Percentiles rank a stretch among this genome's conserved stretches.
These are phyloP conservation scores for Dissophora ornata DNA, from an alignment of 192 early-diverging fungal genomes.

Conservation along the genomic window DNA sequence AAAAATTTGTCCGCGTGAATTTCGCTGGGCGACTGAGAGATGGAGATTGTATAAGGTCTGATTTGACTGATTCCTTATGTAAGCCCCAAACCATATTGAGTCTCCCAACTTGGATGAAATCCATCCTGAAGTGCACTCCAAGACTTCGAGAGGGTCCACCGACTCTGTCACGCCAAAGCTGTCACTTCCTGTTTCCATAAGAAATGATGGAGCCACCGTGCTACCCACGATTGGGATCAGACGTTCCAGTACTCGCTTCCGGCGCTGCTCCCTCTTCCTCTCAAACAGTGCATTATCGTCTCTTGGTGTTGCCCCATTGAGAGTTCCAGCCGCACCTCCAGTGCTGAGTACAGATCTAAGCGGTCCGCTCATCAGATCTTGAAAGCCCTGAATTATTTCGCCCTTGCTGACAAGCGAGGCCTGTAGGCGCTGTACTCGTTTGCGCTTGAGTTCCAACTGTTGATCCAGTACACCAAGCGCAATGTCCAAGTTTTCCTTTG, in stretches of 20 bases:
- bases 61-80: conserved; percentile 15
- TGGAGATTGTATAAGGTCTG: conserved; percentile 4
- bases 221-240: conserved; percentile 21
- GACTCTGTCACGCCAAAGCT: not conserved
- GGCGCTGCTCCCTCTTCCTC: conserved; percentile 2
- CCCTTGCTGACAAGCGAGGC: conserved; percentile 13
- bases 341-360: conserved; percentile 2
- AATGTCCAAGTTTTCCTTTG: conserved; percentile 6
- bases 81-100: conserved; percentile 7
- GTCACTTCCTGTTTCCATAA: not conserved
- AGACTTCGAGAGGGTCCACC: not conserved
- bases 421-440: conserved; percentile 5
- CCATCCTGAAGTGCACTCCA: conserved; percentile 27
- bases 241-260: conserved; percentile 21
- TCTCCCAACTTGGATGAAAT: not conserved
- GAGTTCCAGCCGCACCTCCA: not conserved
- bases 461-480: not conserved
- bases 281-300: not conserved
- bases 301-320: not conserved
- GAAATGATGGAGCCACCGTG: not conserved
- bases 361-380: conserved; percentile 2
- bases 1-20: conserved; percentile 4
- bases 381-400: conserved; percentile 28
- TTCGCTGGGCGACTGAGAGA: not conserved
- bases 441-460: conserved; percentile 16